Percentiles rank a stretch among this genome's conserved stretches.
Evolutionary conservation across 2,329 filamentous ascomycete species (phyloP).

Genomic region (Fusarium sp.): DNA sequence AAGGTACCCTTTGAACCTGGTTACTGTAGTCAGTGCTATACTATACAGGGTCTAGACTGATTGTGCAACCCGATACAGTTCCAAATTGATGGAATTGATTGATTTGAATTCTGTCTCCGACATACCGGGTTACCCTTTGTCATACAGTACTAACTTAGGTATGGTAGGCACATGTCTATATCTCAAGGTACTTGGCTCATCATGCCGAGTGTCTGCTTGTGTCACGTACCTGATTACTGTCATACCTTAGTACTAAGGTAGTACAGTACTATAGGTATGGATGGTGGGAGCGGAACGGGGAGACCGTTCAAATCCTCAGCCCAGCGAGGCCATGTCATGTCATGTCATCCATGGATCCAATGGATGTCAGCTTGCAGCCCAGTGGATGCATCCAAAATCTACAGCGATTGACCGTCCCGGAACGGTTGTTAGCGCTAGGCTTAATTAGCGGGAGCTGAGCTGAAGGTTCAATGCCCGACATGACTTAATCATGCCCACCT

Average conservation of each 20-base stretch:
- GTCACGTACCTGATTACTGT: not conserved
- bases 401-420: not conserved
- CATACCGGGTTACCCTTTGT: constrained; percentile 9
- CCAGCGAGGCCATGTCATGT: constrained; percentile 36
- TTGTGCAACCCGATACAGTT: not conserved
- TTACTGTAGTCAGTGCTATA: not conserved
- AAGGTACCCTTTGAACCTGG: constrained; percentile 3
- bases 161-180: not conserved
- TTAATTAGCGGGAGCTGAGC: constrained; percentile 10
- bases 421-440: not conserved
- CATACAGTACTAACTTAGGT: not conserved
- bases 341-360: not conserved
- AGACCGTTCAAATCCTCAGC: constrained; percentile 21
- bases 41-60: not conserved
- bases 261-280: not conserved
- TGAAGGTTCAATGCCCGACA: not conserved
- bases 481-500: constrained; percentile 34
- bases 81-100: not conserved
- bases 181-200: not conserved
- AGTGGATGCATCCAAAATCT: constrained; percentile 23
- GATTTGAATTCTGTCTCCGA: not conserved
- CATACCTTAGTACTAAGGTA: not conserved
- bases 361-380: not conserved
- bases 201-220: not conserved
- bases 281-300: not conserved